Evolutionary conservation across 352 stramenopile species (phyloP), one percentile per base, ranked within the genome.

Genomic region (Phytopythium delawarense): DNA sequence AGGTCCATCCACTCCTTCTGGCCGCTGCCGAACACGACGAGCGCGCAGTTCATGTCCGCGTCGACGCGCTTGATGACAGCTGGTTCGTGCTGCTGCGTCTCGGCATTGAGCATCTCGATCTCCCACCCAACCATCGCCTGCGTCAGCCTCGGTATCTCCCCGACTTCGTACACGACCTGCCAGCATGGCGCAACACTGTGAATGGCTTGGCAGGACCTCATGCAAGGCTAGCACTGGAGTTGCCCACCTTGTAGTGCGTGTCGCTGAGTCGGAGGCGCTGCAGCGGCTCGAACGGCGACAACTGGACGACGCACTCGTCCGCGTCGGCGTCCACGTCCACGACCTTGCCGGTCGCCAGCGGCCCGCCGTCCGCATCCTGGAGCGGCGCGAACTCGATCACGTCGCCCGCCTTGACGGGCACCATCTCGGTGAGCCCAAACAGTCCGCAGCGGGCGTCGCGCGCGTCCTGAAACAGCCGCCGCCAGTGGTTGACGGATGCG

Each of bases 1-100:
- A 88, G 49, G 49, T 88, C 77, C 15, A 79, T 63, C 79, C 79
- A 85, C 55, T 84, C 78, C 54, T 85, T 85, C 37, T 64, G 67
- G 2, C 75, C 76, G 32, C 67, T 70, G 12, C 64, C 59, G 37
- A 87, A 88, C 12, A 65, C 59, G 7, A 88, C 57, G 20, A 87
- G 66, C 16, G 73, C 75, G 51, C 79, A 87, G 56, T 88, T 88
- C 46, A 88, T 75, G 20, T 77, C 71, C 2, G 52, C 54, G 48
- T 88, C 75, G 16, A 87, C 65, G 54, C 79, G 70, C 59, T 85
- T 85, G 53, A 87, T 71, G 12, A 78, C 57, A 0, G 67, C 72
- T 4, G 16, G 16, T 11, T 78, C 73, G 7, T 65, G 25, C 1
- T 51, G 40, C 49, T 76, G 70, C 11, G 51, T 54, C 16, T 70